Percentiles rank a stretch among this genome's conserved stretches.
These are phyloP conservation scores for Leishmania major DNA, from an alignment of 208 protist genomes.

Conservation along the genomic window DNA sequence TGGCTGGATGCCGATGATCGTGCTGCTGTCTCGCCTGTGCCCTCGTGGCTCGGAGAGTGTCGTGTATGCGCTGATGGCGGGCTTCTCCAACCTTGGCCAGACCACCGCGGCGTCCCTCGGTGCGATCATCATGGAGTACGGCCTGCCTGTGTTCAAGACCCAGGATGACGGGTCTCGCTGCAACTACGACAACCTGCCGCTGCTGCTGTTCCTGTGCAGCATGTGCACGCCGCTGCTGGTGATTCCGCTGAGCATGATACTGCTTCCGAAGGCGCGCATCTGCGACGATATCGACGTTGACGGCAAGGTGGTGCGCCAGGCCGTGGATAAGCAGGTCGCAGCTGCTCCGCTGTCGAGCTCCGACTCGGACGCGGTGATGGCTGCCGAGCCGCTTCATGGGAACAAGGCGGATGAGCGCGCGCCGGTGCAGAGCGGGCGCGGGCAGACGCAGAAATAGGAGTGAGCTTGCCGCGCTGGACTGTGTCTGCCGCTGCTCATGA, in stretches of 20 bases:
- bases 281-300: slow-evolving; percentile 49
- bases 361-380: neutral
- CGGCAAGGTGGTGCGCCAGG: slow-evolving; percentile 33
- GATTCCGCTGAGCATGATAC: too few species aligned
- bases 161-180: slow-evolving; percentile 28
- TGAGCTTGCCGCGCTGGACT: too few species aligned
- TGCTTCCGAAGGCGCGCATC: too few species aligned
- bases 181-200: too few species aligned
- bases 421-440: neutral
- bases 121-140: slow-evolving; percentile 47
- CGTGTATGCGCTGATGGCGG: slow-evolving; percentile 78
- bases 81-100: slow-evolving; percentile 71
- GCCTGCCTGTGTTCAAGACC: slow-evolving; percentile 39
- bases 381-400: neutral
- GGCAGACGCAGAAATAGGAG: neutral
- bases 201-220: slow-evolving; percentile 57
- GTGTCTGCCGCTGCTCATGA: too few species aligned
- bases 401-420: too few species aligned
- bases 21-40: slow-evolving; percentile 81
- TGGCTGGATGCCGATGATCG: slow-evolving; percentile 63
- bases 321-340: slow-evolving; percentile 2
- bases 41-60: slow-evolving; percentile 76
- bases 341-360: neutral
- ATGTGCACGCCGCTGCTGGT: too few species aligned
- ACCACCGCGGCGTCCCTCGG: too few species aligned